Evolutionary conservation across 768 basidiomycete species (phyloP).

Genomic region (Amanita pallidorosea): DNA sequence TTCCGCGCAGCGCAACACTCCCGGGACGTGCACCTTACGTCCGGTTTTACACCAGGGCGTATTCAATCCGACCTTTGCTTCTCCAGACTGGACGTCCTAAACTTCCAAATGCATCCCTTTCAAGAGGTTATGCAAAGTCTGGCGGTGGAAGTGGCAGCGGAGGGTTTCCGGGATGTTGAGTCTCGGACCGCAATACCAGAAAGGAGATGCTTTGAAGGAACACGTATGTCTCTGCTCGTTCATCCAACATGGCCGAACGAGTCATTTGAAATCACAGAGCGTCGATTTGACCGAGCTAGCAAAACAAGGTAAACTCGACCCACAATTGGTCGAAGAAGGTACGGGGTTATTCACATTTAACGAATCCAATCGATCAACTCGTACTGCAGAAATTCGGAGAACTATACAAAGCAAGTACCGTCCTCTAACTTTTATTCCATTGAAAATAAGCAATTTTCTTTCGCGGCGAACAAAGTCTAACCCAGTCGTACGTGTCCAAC

Average conservation of each 20-base stretch:
- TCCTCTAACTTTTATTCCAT: no score
- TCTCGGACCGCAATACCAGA: no score
- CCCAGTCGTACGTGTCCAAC: no score
- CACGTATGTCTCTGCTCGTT: no score
- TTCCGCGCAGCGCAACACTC: no score
- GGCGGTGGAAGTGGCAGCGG: constrained; percentile 15
- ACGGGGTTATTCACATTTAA: background rate
- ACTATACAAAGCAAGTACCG: no score
- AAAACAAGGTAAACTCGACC: constrained; percentile 77
- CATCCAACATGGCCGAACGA: no score
- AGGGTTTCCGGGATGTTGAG: no score
- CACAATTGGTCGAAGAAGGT: constrained; percentile 84
- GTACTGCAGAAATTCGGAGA: constrained; percentile 42
- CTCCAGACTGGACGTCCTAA: background rate
- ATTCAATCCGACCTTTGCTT: background rate
- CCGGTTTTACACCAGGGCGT: background rate
- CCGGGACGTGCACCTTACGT: no score
- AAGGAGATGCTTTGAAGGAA: no score
- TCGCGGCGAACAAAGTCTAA: no score
- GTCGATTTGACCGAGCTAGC: constrained; percentile 80
- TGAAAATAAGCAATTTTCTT: no score
- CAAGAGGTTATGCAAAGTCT: constrained; percentile 28
- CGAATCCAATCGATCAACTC: background rate
- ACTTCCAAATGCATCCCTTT: constrained; percentile 4
- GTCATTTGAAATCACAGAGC: constrained; percentile 38